Percentiles rank a stretch among this genome's conserved stretches.
phyloP scores from a whole-genome alignment of 2,329 filamentous ascomycete species.

The Colletotrichum acutatum region DNA sequence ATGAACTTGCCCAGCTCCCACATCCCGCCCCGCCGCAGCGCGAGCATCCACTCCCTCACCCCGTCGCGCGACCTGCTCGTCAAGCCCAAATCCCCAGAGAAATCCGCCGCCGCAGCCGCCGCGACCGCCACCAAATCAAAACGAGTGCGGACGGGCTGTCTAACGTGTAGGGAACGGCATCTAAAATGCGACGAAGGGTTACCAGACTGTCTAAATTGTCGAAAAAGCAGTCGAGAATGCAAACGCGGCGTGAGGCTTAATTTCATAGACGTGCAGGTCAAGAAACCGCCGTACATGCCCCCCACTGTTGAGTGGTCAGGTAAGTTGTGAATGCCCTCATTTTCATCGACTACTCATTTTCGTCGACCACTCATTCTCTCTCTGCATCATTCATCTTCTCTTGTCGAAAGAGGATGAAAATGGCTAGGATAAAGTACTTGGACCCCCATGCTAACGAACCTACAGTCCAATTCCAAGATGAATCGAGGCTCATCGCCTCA shows the following conservation, averaged over 20 bases:
- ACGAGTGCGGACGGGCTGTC: slow-evolving; percentile 87
- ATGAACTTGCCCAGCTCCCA: slow-evolving; percentile 37
- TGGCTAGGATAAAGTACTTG: background rate
- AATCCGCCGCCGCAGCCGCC: slow-evolving; percentile 28
- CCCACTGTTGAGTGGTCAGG: slow-evolving; percentile 74
- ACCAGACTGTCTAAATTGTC: slow-evolving; percentile 79
- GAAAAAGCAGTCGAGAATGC: slow-evolving; percentile 86
- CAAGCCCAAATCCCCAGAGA: slow-evolving; percentile 30
- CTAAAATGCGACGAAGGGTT: slow-evolving; percentile 87
- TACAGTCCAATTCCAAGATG: slow-evolving; percentile 85
- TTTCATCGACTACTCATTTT: background rate
- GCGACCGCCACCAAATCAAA: slow-evolving; percentile 71
- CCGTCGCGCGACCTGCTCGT: slow-evolving; percentile 32
- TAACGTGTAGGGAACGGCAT: slow-evolving; percentile 90
- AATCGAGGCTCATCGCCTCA: slow-evolving; percentile 89
- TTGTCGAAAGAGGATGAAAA: background rate
- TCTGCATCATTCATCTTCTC: no score
- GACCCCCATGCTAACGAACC: background rate
- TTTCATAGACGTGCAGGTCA: slow-evolving; percentile 86
- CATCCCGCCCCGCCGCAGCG: slow-evolving; percentile 36
- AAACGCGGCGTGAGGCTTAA: slow-evolving; percentile 89
- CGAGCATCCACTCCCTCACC: slow-evolving; percentile 35
- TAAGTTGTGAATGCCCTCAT: slow-evolving; percentile 44
- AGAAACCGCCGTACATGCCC: slow-evolving; percentile 72
- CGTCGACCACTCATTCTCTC: no score